These are phyloP conservation scores for Akanthomyces uredinophilus DNA, from an alignment of 2,329 filamentous ascomycete species.

Conservation along the genomic window DNA sequence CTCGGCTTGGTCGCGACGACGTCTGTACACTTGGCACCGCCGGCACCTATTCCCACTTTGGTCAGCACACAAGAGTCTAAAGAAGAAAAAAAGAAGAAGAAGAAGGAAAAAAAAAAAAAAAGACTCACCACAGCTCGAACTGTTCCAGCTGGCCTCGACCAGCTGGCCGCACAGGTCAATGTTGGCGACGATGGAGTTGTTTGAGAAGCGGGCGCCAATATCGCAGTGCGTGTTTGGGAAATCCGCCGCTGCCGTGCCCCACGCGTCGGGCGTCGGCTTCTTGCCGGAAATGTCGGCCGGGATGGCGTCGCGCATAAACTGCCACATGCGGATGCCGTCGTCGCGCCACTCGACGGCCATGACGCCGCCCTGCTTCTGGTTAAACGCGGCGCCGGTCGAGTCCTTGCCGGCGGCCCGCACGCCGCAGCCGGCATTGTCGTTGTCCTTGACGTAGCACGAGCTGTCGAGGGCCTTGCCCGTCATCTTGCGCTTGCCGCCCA, in stretches of 20 bases:
- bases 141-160: conserved; percentile 41
- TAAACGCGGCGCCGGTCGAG: conserved; percentile 49
- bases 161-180: conserved; percentile 60
- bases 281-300: conserved; percentile 47
- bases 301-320: conserved; percentile 45
- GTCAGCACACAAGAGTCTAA: no score
- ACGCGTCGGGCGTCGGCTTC: conserved; percentile 55
- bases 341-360: conserved; percentile 57
- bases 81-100: not conserved
- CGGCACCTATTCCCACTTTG: conserved; percentile 35
- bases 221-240: conserved; percentile 60
- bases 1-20: conserved; percentile 53
- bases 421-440: conserved; percentile 54
- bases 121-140: conserved; percentile 41
- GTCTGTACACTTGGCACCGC: conserved; percentile 50
- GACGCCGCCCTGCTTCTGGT: conserved; percentile 50
- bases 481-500: conserved; percentile 50
- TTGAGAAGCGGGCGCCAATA: conserved; percentile 54
- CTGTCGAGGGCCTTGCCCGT: conserved; percentile 37
- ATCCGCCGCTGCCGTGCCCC: conserved; percentile 59
- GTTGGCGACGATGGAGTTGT: conserved; percentile 62
- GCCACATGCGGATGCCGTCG: conserved; percentile 59
- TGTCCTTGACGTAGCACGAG: conserved; percentile 47
- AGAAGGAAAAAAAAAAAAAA: not conserved
- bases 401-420: conserved; percentile 36